Evolutionary conservation across 768 basidiomycete genomes (phyloP).

Genomic region (Serpula lacrymans): DNA sequence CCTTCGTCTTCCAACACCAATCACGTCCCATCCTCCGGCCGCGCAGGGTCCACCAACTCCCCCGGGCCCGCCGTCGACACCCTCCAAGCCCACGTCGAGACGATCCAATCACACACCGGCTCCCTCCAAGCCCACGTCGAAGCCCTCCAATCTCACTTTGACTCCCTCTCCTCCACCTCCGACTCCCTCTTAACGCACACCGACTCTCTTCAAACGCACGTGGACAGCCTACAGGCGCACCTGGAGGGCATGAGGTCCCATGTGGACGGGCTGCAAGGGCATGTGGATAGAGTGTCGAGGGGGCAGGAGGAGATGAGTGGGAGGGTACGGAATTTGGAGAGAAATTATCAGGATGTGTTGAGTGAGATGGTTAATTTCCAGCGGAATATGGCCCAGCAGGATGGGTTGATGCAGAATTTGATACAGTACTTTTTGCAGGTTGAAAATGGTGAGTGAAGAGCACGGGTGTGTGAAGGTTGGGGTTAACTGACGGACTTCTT

Average conservation of each 20-base stretch:
- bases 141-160: slow-evolving; percentile 31
- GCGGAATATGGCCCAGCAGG: slow-evolving; percentile 77
- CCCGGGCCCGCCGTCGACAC: slow-evolving; percentile 17
- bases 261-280: slow-evolving; percentile 38
- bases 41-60: slow-evolving; percentile 5
- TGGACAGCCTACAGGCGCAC: slow-evolving; percentile 26
- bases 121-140: slow-evolving; percentile 27
- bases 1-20: slow-evolving; percentile 20
- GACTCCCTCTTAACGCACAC: slow-evolving; percentile 14
- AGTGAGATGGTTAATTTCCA: slow-evolving; percentile 73
- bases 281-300: slow-evolving; percentile 45
- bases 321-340: slow-evolving; percentile 56
- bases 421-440: slow-evolving; percentile 78
- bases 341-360: slow-evolving; percentile 65
- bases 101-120: slow-evolving; percentile 26
- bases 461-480: slow-evolving; percentile 33
- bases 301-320: slow-evolving; percentile 49
- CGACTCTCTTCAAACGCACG: slow-evolving; percentile 22
- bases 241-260: slow-evolving; percentile 26
- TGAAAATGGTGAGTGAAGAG: slow-evolving; percentile 48
- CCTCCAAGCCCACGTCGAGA: slow-evolving; percentile 24
- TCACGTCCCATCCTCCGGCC: slow-evolving; percentile 21
- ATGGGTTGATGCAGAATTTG: slow-evolving; percentile 75
- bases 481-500: slow-evolving; percentile 10
- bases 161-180: slow-evolving; percentile 26